These are phyloP conservation scores for Arthroderma sp. DNA, from an alignment of 2,329 filamentous ascomycete genomes.

Conservation along the genomic window DNA sequence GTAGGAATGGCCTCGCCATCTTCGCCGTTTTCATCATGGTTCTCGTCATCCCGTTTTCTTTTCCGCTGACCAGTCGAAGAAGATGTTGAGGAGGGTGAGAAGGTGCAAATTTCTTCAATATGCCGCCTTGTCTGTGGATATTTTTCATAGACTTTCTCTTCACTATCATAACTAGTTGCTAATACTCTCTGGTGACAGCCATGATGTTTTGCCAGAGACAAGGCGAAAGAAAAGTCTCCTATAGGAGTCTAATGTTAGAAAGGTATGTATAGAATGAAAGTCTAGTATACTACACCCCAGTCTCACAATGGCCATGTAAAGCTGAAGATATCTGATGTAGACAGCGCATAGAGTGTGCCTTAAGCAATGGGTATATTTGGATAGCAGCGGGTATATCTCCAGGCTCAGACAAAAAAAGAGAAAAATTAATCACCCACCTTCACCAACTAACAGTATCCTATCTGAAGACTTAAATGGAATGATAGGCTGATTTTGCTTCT, in stretches of 20 bases:
- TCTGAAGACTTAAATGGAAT: conserved; percentile 30
- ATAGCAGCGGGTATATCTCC: too few species aligned
- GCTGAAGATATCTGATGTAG: too few species aligned
- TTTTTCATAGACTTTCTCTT: conserved; percentile 47
- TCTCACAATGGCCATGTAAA: too few species aligned
- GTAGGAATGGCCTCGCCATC: not conserved
- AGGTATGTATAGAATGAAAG: not conserved
- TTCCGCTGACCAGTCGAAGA: conserved; percentile 4
- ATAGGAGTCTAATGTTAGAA: conserved; percentile 1
- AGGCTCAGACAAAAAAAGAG: conserved; percentile 1
- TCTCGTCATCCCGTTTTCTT: conserved; percentile 12
- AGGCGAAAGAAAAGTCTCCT: conserved; percentile 38
- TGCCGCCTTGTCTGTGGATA: conserved; percentile 58
- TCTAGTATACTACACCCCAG: too few species aligned
- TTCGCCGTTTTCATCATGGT: not conserved
- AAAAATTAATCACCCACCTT: conserved; percentile 23
- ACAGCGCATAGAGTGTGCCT: too few species aligned
- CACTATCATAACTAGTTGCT: conserved; percentile 34
- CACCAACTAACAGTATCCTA: conserved; percentile 32
- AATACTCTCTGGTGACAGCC: conserved; percentile 25
- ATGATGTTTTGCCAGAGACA: conserved; percentile 30
- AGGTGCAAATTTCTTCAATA: conserved; percentile 32
- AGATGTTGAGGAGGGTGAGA: not conserved
- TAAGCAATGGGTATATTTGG: too few species aligned
- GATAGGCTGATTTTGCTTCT: conserved; percentile 17